Conservation (phyloP, 495 filamentous ascomycete species). For the Hypoxylon intermedium region DNA sequence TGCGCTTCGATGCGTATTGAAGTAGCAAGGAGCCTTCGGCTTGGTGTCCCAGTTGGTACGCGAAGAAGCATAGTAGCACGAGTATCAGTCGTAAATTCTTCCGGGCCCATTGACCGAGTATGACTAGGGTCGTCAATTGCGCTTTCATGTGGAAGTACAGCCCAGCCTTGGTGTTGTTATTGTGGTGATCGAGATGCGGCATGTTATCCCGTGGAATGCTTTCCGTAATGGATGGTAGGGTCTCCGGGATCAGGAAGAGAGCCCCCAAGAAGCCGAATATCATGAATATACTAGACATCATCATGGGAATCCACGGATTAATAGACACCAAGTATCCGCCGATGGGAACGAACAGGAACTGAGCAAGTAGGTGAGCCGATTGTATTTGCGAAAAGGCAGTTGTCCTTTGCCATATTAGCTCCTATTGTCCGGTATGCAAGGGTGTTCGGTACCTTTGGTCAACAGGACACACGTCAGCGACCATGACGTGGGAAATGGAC, state of each 20-base stretch:
- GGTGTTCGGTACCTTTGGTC: constrained; percentile 50
- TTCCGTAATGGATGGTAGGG: constrained; percentile 30
- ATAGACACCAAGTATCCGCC: constrained; percentile 56
- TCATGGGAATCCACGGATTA: constrained; percentile 61
- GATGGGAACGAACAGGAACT: constrained; percentile 46
- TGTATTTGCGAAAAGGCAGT: constrained; percentile 59
- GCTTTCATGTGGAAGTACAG: too few relatives aligned
- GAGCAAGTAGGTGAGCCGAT: constrained; percentile 31
- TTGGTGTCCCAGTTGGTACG: constrained; percentile 5
- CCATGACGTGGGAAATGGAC: constrained; percentile 60
- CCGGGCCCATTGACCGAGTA: too few relatives aligned
- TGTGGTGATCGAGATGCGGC: too few relatives aligned
- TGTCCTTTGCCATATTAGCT: constrained; percentile 42
- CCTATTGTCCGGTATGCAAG: neutral
- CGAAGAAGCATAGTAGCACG: neutral
- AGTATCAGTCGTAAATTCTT: too few relatives aligned
- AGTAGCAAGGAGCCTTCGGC: constrained; percentile 37
- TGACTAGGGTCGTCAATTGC: too few relatives aligned
- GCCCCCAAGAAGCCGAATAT: constrained; percentile 33
- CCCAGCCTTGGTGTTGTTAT: too few relatives aligned
- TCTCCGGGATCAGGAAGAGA: constrained; percentile 52
- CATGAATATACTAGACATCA: constrained; percentile 53
- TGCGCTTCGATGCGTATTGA: constrained; percentile 64
- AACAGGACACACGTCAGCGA: constrained; percentile 62
- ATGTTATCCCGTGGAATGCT: too few relatives aligned